Evolutionary conservation across 2,329 filamentous ascomycete genomes (phyloP), one percentile per base, ranked within the genome.

Genomic region (Botryotinia globosa): DNA sequence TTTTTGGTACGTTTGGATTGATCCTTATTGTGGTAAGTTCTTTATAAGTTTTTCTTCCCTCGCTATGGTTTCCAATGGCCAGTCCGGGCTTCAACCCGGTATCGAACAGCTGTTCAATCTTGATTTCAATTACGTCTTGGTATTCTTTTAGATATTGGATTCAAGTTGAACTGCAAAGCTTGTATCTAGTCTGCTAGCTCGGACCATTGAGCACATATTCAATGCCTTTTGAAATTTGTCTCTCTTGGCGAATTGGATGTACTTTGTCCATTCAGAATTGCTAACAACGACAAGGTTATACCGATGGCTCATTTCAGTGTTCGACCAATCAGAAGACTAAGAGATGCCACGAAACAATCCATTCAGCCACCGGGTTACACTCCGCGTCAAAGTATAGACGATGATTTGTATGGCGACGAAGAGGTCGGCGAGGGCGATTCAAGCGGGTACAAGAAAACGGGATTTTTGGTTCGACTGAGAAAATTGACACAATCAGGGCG

Each of bases 291-390:
- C 16, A 54, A 72, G 70, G 86, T 93, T 3, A 87, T 94, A 54
- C 93, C 94, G 0, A 89, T 94, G 54, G 93, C 94, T 1, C 94
- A 97, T 80, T 88, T 92, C 74, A 92, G 92, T 66, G 93, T 96
- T 64, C 85, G 90, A 76, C 94, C 94, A 0, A 97, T 65, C 67
- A 73, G 76, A 54, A 77, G 78, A 54, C 61, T 80, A 34, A 73
- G 78, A 68, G 79, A 79, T 74, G 78, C 79, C 12, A 80, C 80
- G 14, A 75, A 80, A 70, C 78, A 79, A 66, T 77, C 78, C 16
- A 77, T 81, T 68, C 71, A 77, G 12, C 80, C 80, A 29, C 78
- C 78, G 20, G 79, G 79, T 10, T 80, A 80, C 72, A 78, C 78
- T 25, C 77, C 77, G 34, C 75, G 76, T 74, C 77, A 77, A 54